Evolutionary conservation across 129 eudicot genomes (phyloP), one percentile per base, ranked within the genome.

Genomic region (Tagetes patula): DNA sequence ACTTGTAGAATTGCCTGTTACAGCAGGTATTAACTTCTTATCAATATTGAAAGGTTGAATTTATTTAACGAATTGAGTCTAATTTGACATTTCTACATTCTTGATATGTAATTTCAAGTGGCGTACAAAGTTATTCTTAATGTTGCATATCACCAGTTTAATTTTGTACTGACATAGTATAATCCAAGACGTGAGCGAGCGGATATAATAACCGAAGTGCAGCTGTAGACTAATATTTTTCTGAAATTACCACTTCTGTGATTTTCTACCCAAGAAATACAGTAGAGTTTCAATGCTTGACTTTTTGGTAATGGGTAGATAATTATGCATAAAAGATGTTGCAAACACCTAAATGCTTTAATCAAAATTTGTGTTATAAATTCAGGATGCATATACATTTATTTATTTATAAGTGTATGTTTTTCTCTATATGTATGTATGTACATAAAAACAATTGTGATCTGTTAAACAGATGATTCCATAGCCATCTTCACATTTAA

Each of bases 311-410:
- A 59, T 59, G 3, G 6, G 11, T 33, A 31, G 65, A 32, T 33
- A 3, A 59, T 34, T 60, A 34, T 3, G 33, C 65, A 60, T 33
- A 33, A 60, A 34, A 9, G 34, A 60, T 8, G 42, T 36, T 61
- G 45, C 70, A 77, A 77, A 11, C 53, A 47, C 61, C 70, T 69
- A 43, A 54, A 66, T 27, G 34, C 67, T 33, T 72, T 53, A 43
- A 50, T 65, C 82, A 79, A 79, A 79, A 72, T 58, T 72, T 72
- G 82, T 71, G 78, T 72, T 79, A 73, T 58, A 79, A 30, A 52
- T 34, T 34, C 77, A 79, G 11, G 20, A 54, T 32, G 11, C 68
- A 38, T 75, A 52, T 50, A 75, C 55, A 50, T 31, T 65, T 27
- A 38, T 65, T 65, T 31, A 50, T 75, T 74, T 39, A 65, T 61